Evolutionary conservation across 768 basidiomycete genomes (phyloP), one percentile per base, ranked within the genome.

Genomic region (Collybiopsis luxurians): DNA sequence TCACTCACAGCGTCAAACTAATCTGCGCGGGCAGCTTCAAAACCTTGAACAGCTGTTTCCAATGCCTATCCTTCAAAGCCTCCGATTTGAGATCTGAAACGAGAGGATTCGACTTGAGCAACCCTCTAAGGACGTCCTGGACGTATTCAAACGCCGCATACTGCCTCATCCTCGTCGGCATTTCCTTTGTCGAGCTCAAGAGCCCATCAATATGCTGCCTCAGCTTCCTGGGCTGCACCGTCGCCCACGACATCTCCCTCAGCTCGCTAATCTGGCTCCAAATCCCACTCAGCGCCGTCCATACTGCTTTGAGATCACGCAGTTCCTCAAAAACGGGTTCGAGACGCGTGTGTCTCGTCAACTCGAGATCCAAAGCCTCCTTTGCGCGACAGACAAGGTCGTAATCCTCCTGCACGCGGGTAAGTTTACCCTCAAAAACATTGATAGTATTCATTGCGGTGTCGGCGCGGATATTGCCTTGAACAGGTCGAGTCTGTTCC

Each of bases 61-160:
- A 99, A 69, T 99, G 97, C 57, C 97, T 83, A 64, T 99, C 97
- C 72, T 98, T 93, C 66, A 99, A 73, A 4, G 95, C 95, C 66
- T 98, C 97, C 10, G 94, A 96, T 75, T 97, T 98, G 65, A 99
- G 77, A 72, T 99, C 97, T 15, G 86, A 86, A n/a, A 99, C 80
- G 61, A 97, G 75, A 0, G 86, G 69, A 69, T 99, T 98, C 36
- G 90, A 87, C 74, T 97, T 98, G 61, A 98, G 80, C 47, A 95
- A 77, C 12, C 86, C 84, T 44, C 89, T 83, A 53, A 99, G 78
- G 21, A 88, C 81, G 42, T 99, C 96, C 67, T 98, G 95, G 2
- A 98, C 94, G 69, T 92, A 95, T 77, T 98, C 97, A 67, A 98
- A 99, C 0, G 97, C 97, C 9, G 95, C 92, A 70, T 99, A 99